Evolutionary conservation across 768 basidiomycete species (phyloP).

Genomic region (Trametes sanguinea): DNA sequence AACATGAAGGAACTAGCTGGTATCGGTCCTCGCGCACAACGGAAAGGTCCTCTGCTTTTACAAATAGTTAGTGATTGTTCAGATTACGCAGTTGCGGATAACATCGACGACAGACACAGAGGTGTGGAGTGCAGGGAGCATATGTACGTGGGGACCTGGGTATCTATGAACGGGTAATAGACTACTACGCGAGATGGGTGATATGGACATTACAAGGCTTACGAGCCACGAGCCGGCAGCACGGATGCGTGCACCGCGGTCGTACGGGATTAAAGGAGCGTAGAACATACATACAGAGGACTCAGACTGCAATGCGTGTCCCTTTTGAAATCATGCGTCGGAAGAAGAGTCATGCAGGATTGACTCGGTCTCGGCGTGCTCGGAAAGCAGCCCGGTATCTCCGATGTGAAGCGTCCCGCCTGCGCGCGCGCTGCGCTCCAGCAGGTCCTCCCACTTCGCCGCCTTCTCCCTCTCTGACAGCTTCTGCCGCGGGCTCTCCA

Average conservation of each 20-base stretch:
- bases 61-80: neutral
- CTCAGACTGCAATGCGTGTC: neutral
- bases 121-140: neutral
- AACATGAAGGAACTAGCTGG: too few relatives aligned
- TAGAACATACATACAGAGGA: neutral
- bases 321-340: neutral
- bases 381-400: conserved; percentile 46
- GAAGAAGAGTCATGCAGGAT: conserved; percentile 1
- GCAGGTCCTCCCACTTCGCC: conserved; percentile 67
- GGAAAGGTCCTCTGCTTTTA: neutral
- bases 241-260: neutral
- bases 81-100: neutral
- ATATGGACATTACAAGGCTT: neutral
- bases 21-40: too few relatives aligned
- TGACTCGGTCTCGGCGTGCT: conserved; percentile 28
- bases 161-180: neutral
- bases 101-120: neutral
- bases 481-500: conserved; percentile 39
- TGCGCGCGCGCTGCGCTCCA: conserved; percentile 65
- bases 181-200: neutral
- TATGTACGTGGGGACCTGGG: conserved; percentile 1
- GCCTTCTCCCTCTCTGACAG: conserved; percentile 72
- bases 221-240: neutral
- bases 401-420: conserved; percentile 73
- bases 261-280: conserved; percentile 1